These are phyloP conservation scores for Colletotrichum incanum DNA, from an alignment of 2,329 filamentous ascomycete species.

Conservation along the genomic window DNA sequence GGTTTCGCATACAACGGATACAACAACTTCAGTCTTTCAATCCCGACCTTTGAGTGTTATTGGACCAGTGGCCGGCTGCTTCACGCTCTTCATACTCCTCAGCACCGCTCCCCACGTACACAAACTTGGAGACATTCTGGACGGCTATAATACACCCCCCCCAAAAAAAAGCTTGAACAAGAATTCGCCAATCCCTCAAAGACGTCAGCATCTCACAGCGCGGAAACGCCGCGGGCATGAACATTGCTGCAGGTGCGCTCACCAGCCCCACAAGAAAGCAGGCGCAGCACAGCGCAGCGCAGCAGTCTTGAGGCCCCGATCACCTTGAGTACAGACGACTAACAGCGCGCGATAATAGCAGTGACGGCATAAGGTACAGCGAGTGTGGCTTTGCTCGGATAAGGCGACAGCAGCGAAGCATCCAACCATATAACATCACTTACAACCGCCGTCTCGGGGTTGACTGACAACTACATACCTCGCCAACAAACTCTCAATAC, in stretches of 20 bases:
- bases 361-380: conserved; percentile 37
- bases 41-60: conserved; percentile 7
- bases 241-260: conserved; percentile 42
- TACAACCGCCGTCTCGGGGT: background rate
- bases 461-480: background rate
- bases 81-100: background rate
- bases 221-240: conserved; percentile 41
- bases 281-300: conserved; percentile 39
- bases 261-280: conserved; percentile 39
- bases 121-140: background rate
- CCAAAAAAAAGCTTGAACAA: background rate
- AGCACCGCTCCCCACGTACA: background rate
- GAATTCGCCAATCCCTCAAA: conserved; percentile 13
- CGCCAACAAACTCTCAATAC: conserved; percentile 8
- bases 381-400: conserved; percentile 41
- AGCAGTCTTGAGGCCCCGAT: conserved; percentile 12
- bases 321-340: conserved; percentile 31
- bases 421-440: conserved; percentile 20
- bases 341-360: conserved; percentile 26
- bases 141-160: background rate
- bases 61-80: conserved; percentile 17
- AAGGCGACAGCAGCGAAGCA: conserved; percentile 29
- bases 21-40: background rate
- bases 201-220: conserved; percentile 24
- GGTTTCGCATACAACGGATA: no score